phyloP scores from a whole-genome alignment of 768 basidiomycete species.

The Tricholoma hemisulphureum region DNA sequence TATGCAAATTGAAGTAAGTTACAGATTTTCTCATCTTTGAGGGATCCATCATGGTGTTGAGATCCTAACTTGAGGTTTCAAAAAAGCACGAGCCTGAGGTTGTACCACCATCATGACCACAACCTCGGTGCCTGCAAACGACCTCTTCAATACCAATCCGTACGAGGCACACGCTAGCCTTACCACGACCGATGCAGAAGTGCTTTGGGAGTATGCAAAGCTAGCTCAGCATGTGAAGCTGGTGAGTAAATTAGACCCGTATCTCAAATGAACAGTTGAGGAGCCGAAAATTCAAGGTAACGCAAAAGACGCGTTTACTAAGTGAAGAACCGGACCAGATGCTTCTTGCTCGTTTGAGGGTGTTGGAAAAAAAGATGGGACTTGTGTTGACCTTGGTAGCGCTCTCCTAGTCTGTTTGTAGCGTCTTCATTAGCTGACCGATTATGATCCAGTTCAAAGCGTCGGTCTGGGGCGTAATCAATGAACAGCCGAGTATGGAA shows the following conservation, averaged over 20 bases:
- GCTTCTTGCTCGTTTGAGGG: slow-evolving; percentile 72
- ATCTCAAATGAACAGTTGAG: background rate
- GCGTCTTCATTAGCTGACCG: slow-evolving; percentile 31
- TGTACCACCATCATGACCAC: slow-evolving; percentile 19
- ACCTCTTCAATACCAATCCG: slow-evolving; percentile 62
- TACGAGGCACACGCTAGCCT: slow-evolving; percentile 71
- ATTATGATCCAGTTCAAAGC: slow-evolving; percentile 77
- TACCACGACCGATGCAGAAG: slow-evolving; percentile 67
- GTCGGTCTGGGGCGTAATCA: slow-evolving; percentile 93
- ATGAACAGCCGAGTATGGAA: slow-evolving; percentile 58
- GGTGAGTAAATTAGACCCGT: slow-evolving; percentile 43
- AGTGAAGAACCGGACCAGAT: slow-evolving; percentile 75
- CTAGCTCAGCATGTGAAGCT: slow-evolving; percentile 76
- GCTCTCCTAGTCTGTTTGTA: background rate
- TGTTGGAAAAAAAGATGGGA: slow-evolving; percentile 92
- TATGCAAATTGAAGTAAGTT: too few species aligned
- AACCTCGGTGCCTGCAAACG: slow-evolving; percentile 26
- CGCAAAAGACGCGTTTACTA: slow-evolving; percentile 64
- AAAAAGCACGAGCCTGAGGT: background rate
- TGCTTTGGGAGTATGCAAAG: slow-evolving; percentile 93
- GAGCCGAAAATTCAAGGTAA: slow-evolving; percentile 43
- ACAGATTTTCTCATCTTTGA: too few species aligned
- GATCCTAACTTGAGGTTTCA: too few species aligned
- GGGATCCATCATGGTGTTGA: too few species aligned
- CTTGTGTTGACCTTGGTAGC: slow-evolving; percentile 86